These are phyloP conservation scores for Pleurotus platypus DNA, from an alignment of 768 basidiomycete species.

Conservation along the genomic window DNA sequence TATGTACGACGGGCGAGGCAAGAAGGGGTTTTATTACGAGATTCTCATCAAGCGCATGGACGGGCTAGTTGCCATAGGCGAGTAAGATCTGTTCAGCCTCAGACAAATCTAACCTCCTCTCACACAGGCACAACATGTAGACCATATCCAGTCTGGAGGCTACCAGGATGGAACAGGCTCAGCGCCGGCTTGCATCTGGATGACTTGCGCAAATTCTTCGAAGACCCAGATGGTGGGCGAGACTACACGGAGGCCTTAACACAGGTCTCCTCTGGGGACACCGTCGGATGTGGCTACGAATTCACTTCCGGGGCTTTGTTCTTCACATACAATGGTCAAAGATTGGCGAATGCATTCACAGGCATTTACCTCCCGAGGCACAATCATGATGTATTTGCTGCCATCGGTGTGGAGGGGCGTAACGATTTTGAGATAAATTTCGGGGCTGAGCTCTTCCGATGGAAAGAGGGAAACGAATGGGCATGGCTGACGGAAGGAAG, in stretches of 20 bases:
- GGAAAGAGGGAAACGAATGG: conserved; percentile 65
- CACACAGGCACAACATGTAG: conserved; percentile 55
- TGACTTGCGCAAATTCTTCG: conserved; percentile 71
- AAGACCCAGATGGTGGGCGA: conserved; percentile 61
- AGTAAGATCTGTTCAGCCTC: conserved; percentile 9
- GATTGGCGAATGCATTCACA: conserved; percentile 52
- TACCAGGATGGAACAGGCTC: conserved; percentile 70
- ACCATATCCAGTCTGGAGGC: conserved; percentile 62
- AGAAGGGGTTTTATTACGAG: conserved; percentile 63
- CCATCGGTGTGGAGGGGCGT: conserved; percentile 53
- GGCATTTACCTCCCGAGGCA: conserved; percentile 55
- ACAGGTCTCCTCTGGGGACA: conserved; percentile 42
- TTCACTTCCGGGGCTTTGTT: conserved; percentile 50
- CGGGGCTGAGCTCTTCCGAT: conserved; percentile 54
- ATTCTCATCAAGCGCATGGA: conserved; percentile 53
- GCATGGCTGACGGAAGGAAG: conserved; percentile 63
- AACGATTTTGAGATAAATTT: conserved; percentile 64
- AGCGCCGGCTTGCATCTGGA: conserved; percentile 68
- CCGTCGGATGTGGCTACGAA: conserved; percentile 62
- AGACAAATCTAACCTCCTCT: neutral
- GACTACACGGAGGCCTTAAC: conserved; percentile 39
- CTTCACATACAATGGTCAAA: conserved; percentile 61
- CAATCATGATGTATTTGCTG: conserved; percentile 58
- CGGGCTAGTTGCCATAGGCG: conserved; percentile 60
- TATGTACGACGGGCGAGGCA: conserved; percentile 51